Conservation (phyloP, 2,329 filamentous ascomycete genomes). For the Nothophaeocryptopus gaeumannii region DNA sequence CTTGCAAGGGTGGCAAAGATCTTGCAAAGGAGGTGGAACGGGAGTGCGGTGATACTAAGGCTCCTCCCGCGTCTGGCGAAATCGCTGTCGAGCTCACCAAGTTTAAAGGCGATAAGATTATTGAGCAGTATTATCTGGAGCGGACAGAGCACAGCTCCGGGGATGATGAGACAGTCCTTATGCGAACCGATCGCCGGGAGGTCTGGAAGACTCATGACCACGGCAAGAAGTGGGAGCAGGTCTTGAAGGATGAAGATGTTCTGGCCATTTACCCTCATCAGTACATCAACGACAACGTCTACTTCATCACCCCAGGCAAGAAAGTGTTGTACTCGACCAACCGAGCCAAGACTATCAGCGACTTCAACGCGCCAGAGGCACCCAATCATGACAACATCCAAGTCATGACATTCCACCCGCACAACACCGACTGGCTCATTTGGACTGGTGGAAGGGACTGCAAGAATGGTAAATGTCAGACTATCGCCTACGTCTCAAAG, state of each 20-base stretch:
- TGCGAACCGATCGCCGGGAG: constrained; percentile 57
- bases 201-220: constrained; percentile 79
- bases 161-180: constrained; percentile 70
- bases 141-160: constrained; percentile 59
- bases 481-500: constrained; percentile 70
- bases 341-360: constrained; percentile 69
- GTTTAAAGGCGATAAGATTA: constrained; percentile 61
- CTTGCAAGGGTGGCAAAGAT: constrained; percentile 43
- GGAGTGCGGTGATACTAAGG: constrained; percentile 65
- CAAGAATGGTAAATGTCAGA: constrained; percentile 60
- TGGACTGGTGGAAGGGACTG: constrained; percentile 77
- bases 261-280: constrained; percentile 70
- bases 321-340: constrained; percentile 78
- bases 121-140: constrained; percentile 73
- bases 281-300: constrained; percentile 80
- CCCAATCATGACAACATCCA: constrained; percentile 51
- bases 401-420: constrained; percentile 76
- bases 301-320: constrained; percentile 70
- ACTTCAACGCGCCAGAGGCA: constrained; percentile 67
- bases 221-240: constrained; percentile 75
- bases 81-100: constrained; percentile 59
- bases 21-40: constrained; percentile 60
- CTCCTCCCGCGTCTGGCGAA: constrained; percentile 61
- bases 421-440: constrained; percentile 83
- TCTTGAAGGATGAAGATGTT: constrained; percentile 67